Conservation (phyloP, 139 green algal species). For the Chlorella sorokiniana region DNA sequence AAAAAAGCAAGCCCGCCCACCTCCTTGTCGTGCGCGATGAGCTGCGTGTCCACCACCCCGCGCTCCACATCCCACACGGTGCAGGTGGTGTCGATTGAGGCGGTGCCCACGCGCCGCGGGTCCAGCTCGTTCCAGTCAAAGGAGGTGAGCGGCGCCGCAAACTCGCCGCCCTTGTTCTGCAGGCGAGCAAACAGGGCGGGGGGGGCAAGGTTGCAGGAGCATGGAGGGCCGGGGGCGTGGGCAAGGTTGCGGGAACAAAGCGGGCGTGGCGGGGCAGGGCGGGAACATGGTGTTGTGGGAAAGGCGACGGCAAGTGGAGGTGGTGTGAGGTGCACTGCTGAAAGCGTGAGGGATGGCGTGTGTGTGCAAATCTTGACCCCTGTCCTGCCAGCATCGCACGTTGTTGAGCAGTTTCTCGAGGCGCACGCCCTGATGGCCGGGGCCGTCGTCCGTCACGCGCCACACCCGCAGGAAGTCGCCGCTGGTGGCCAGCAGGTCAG, state of each 20-base stretch:
- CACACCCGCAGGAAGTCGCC: constrained; percentile 94
- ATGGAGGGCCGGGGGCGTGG: not conserved
- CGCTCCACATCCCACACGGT: constrained; percentile 97
- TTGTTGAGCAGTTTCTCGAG: constrained; percentile 87
- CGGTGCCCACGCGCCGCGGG: constrained; percentile 84
- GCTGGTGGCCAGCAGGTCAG: constrained; percentile 92
- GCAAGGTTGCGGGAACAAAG: not conserved
- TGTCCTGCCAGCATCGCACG: no score
- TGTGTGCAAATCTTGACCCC: no score
- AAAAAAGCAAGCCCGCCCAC: not conserved
- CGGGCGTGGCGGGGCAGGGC: no score
- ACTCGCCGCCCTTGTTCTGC: constrained; percentile 88
- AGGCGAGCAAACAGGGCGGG: not conserved
- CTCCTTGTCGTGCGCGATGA: constrained; percentile 47
- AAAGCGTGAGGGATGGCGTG: no score
- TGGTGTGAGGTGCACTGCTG: no score
- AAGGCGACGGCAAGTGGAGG: no score
- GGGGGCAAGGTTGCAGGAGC: not conserved
- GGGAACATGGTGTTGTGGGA: no score
- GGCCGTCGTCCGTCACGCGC: constrained; percentile 70
- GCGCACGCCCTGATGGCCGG: constrained; percentile 59
- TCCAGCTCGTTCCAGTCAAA: constrained; percentile 99
- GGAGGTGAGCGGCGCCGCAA: constrained; percentile 91
- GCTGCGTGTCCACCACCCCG: constrained; percentile 88
- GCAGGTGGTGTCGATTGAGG: constrained; percentile 95